Conservation (phyloP, 176 grass and related monocot genomes). For the Cymbopogon citratus region DNA sequence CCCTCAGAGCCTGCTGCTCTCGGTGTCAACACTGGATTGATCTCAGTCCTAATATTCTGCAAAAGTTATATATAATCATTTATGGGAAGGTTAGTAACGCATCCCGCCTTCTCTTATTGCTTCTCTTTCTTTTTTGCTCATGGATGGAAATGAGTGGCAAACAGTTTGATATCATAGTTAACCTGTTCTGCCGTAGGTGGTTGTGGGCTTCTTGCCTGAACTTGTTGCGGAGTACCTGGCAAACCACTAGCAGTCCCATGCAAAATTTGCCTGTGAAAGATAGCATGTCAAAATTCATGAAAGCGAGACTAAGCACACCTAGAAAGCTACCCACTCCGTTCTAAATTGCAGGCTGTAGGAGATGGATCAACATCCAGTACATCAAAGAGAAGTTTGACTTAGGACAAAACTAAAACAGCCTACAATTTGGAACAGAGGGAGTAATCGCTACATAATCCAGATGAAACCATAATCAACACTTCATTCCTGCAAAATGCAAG, state of each 20-base stretch:
- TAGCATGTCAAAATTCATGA: constrained; percentile 9
- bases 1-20: constrained; percentile 59
- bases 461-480: not conserved
- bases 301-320: constrained; percentile 4
- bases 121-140: not conserved
- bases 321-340: not conserved
- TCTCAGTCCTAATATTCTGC: constrained; percentile 67
- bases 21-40: constrained; percentile 65
- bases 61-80: not conserved
- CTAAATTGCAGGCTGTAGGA: not conserved
- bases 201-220: constrained; percentile 61
- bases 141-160: not conserved
- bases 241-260: constrained; percentile 61
- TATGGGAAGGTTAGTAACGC: not conserved
- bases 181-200: constrained; percentile 55
- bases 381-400: not conserved
- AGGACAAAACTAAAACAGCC: not conserved
- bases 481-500: not conserved
- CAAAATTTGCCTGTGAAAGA: constrained; percentile 55
- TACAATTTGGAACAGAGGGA: not conserved
- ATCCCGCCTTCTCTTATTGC: not conserved
- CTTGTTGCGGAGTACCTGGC: constrained; percentile 55
- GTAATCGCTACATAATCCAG: not conserved
- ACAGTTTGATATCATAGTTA: not conserved
- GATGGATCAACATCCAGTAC: not conserved